phyloP scores from a whole-genome alignment of 179 eudicot species.

The Spinacia oleracea region DNA sequence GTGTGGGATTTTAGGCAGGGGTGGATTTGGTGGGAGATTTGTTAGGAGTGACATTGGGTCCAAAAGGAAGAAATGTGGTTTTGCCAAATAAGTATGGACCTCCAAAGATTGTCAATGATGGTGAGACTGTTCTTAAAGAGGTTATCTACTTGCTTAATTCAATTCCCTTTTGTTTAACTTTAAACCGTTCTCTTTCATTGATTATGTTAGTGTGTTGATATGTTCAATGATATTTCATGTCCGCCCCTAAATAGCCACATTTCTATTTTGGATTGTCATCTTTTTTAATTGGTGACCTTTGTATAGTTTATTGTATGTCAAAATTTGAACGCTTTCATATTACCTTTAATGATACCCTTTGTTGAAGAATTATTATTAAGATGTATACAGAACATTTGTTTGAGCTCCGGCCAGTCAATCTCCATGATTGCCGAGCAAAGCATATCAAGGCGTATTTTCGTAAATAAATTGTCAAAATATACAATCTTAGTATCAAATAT shows the following conservation, averaged over 20 bases:
- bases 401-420: too few species aligned
- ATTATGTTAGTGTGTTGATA: background rate
- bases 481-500: too few species aligned
- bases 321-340: too few species aligned
- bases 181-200: background rate
- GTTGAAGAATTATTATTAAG: too few species aligned
- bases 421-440: too few species aligned
- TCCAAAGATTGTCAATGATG: conserved; percentile 95
- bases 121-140: conserved; percentile 95
- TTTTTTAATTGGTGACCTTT: background rate
- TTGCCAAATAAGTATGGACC: conserved; percentile 95
- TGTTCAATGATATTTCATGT: background rate
- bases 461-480: too few species aligned
- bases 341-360: too few species aligned
- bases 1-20: conserved; percentile 49
- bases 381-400: too few species aligned
- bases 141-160: conserved; percentile 29
- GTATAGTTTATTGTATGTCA: too few species aligned
- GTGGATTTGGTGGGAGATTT: conserved; percentile 84
- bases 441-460: too few species aligned
- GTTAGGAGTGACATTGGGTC: conserved; percentile 94
- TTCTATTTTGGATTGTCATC: background rate
- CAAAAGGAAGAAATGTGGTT: conserved; percentile 96
- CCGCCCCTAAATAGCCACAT: background rate
- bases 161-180: background rate